Evolutionary conservation across 2,329 filamentous ascomycete genomes (phyloP).

Genomic region (Hymenoscyphus fructigenus): DNA sequence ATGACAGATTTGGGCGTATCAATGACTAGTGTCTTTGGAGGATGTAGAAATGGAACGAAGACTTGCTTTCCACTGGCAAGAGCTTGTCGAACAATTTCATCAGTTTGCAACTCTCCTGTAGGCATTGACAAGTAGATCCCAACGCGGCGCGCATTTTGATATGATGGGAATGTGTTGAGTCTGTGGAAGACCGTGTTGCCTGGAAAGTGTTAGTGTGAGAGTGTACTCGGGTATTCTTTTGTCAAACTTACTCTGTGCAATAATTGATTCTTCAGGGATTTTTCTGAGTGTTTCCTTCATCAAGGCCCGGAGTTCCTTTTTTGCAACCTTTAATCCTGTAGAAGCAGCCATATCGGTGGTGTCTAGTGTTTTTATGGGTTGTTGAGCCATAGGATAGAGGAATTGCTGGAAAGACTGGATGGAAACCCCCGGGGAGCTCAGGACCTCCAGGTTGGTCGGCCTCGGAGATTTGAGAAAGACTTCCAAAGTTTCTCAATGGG

Average conservation of each 20-base stretch:
- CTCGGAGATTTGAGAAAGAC: not conserved
- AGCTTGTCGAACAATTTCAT: conserved; percentile 77
- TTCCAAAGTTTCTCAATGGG: not conserved
- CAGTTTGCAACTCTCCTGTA: conserved; percentile 79
- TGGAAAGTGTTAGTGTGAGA: conserved; percentile 38
- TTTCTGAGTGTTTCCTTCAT: conserved; percentile 66
- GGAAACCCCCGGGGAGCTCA: too few relatives aligned
- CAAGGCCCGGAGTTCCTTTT: conserved; percentile 70
- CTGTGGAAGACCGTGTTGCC: conserved; percentile 64
- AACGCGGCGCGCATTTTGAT: conserved; percentile 70
- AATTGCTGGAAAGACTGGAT: too few relatives aligned
- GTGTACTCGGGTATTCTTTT: not conserved
- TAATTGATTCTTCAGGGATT: conserved; percentile 61
- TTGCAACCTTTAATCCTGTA: conserved; percentile 59
- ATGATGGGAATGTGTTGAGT: conserved; percentile 69
- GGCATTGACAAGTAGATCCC: conserved; percentile 96
- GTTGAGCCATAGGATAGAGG: not conserved
- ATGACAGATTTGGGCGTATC: conserved; percentile 66
- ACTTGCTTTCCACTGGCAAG: conserved; percentile 76
- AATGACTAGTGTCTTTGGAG: conserved; percentile 41
- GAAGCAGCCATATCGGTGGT: conserved; percentile 24
- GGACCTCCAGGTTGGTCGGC: too few relatives aligned
- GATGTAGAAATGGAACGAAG: conserved; percentile 87
- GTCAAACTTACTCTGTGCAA: conserved; percentile 64
- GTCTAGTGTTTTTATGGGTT: not conserved